Evolutionary conservation across 441 rosid genomes (phyloP).

Genomic region (Brassica hybrid): DNA sequence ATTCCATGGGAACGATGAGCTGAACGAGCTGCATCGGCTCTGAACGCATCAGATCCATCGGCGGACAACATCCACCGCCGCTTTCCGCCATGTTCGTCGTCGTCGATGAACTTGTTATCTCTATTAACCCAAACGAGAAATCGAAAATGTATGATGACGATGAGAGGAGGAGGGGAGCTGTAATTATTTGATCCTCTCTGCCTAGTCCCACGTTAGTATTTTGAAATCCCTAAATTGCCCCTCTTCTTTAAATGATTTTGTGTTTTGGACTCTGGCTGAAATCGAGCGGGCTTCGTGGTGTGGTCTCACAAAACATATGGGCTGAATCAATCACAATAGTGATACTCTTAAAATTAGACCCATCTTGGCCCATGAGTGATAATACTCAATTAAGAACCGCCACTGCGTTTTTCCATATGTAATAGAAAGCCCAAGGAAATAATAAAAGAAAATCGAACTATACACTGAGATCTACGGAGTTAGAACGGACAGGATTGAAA

Average conservation of each 20-base stretch:
- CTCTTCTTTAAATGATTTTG: not conserved
- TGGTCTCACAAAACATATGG: not conserved
- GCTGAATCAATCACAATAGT: not conserved
- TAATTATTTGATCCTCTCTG: not conserved
- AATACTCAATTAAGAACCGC: not conserved
- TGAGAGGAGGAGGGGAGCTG: constrained; percentile 21
- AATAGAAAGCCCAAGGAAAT: not conserved
- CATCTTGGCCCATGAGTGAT: not conserved
- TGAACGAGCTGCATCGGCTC: constrained; percentile 94
- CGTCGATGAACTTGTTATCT: not conserved
- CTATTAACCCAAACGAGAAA: constrained; percentile 6
- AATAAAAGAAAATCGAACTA: not conserved
- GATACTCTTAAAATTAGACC: not conserved
- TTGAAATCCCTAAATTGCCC: constrained; percentile 12
- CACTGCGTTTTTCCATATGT: not conserved
- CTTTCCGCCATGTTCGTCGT: constrained; percentile 50
- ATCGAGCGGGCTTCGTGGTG: too few relatives aligned
- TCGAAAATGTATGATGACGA: not conserved
- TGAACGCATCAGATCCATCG: constrained; percentile 91
- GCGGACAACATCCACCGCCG: constrained; percentile 68
- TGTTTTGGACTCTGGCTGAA: not conserved
- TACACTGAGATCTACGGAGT: constrained; percentile 12
- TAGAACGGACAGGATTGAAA: constrained; percentile 21
- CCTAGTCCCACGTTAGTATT: not conserved
- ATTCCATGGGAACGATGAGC: constrained; percentile 85